Percentiles rank a stretch among this genome's conserved stretches.
Evolutionary conservation across 306 rosid species (phyloP).

Genomic region (Boehmeria nivea): DNA sequence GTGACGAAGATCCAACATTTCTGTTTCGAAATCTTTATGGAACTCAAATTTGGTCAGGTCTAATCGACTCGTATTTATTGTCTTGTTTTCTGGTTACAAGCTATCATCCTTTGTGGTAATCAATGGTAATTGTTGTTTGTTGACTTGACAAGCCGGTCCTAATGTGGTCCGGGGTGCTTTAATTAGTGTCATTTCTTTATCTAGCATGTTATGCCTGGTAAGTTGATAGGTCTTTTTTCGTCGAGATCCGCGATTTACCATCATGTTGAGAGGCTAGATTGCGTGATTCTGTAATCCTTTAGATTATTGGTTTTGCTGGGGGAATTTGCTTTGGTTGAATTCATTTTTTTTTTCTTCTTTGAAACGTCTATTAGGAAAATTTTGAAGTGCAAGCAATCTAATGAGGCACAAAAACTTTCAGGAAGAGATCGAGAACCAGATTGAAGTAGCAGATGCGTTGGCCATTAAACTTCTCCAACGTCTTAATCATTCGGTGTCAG

Average conservation of each 20-base stretch:
- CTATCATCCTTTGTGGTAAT: too few relatives aligned
- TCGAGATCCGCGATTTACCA: too few relatives aligned
- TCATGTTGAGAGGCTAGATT: too few relatives aligned
- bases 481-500: conserved; percentile 65
- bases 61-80: background rate
- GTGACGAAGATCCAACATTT: background rate
- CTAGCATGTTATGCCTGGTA: too few relatives aligned
- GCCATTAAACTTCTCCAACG: conserved; percentile 80
- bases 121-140: background rate
- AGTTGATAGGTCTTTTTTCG: too few relatives aligned
- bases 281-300: too few relatives aligned
- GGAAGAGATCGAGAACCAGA: conserved; percentile 86
- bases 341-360: background rate
- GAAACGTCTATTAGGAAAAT: background rate
- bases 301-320: too few relatives aligned
- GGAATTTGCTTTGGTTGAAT: background rate
- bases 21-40: background rate
- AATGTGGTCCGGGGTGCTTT: background rate
- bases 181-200: background rate
- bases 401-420: conserved; percentile 29
- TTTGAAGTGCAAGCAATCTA: conserved; percentile 10
- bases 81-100: too few relatives aligned
- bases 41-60: too few relatives aligned
- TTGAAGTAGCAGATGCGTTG: conserved; percentile 80
- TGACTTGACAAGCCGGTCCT: background rate